Evolutionary conservation across 257 asterid genomes (phyloP).

Genomic region (Agastache rugosa): DNA sequence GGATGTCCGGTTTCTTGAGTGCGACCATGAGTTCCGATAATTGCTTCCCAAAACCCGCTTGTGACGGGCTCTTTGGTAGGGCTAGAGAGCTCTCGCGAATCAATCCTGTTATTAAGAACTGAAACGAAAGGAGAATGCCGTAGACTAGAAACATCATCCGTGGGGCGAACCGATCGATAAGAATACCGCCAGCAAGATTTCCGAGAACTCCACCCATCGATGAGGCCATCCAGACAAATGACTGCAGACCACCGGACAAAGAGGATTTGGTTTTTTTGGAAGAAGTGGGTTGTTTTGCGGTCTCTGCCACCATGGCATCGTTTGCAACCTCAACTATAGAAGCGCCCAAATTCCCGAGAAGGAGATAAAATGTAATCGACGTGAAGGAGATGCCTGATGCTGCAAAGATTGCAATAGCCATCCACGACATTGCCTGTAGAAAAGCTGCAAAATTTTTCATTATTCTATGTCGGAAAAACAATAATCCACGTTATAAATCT

Average conservation of each 20-base stretch:
- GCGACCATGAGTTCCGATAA: constrained; percentile 66
- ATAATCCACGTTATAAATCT: background rate
- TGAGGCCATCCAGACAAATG: constrained; percentile 95
- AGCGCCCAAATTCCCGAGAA: constrained; percentile 92
- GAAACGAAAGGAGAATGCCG: constrained; percentile 64
- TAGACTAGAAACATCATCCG: constrained; percentile 59
- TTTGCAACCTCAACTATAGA: constrained; percentile 93
- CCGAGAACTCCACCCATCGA: constrained; percentile 87
- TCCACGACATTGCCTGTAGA: constrained; percentile 90
- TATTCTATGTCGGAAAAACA: constrained; percentile 20
- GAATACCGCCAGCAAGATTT: constrained; percentile 74
- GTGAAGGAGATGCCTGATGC: constrained; percentile 68
- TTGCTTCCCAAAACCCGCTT: constrained; percentile 55
- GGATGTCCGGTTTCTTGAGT: constrained; percentile 68
- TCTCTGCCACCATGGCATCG: constrained; percentile 97
- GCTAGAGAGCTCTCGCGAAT: constrained; percentile 66
- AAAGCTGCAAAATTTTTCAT: constrained; percentile 61
- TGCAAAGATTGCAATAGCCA: constrained; percentile 62
- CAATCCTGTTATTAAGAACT: constrained; percentile 66
- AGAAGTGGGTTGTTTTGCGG: constrained; percentile 58
- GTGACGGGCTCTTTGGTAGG: constrained; percentile 67
- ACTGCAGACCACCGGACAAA: constrained; percentile 74
- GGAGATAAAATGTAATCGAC: constrained; percentile 68
- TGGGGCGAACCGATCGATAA: constrained; percentile 59
- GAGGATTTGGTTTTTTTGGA: constrained; percentile 55